phyloP scores from a whole-genome alignment of 176 grass and related monocot species.

The Lolium rigidum region DNA sequence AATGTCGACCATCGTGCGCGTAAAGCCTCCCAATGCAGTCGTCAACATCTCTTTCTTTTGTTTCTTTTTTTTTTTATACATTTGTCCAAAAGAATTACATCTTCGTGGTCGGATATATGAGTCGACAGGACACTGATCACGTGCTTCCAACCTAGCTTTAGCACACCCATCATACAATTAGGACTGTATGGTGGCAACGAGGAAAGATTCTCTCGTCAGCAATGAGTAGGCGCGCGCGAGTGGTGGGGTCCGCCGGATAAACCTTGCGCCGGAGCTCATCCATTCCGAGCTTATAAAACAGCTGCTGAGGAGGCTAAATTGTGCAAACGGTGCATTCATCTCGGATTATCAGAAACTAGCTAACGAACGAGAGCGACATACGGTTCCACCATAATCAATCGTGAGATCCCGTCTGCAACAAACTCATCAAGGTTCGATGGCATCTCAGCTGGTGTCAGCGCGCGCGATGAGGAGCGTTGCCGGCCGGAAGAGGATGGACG shows the following conservation, averaged over 20 bases:
- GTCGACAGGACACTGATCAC: not conserved
- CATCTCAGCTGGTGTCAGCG: not conserved
- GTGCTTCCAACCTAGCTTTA: not conserved
- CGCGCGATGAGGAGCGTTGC: not conserved
- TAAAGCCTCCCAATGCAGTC: not conserved
- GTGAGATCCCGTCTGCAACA: not conserved
- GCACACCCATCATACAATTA: no score
- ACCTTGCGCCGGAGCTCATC: not conserved
- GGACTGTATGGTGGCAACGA: not conserved
- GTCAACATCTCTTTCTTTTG: not conserved
- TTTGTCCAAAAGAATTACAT: not conserved
- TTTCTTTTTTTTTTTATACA: not conserved
- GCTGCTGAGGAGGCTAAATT: not conserved
- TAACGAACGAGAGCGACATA: not conserved
- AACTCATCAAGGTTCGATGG: not conserved
- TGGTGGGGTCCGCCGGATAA: not conserved
- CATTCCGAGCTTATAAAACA: not conserved
- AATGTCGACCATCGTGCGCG: not conserved
- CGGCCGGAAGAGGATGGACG: not conserved
- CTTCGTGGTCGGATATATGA: not conserved
- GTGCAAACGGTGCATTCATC: not conserved
- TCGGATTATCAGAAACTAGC: not conserved
- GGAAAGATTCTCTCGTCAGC: not conserved
- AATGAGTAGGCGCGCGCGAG: not conserved
- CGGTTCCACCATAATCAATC: no score